phyloP scores from a whole-genome alignment of 2,329 filamentous ascomycete genomes.

The Furcasterigmium sp. region DNA sequence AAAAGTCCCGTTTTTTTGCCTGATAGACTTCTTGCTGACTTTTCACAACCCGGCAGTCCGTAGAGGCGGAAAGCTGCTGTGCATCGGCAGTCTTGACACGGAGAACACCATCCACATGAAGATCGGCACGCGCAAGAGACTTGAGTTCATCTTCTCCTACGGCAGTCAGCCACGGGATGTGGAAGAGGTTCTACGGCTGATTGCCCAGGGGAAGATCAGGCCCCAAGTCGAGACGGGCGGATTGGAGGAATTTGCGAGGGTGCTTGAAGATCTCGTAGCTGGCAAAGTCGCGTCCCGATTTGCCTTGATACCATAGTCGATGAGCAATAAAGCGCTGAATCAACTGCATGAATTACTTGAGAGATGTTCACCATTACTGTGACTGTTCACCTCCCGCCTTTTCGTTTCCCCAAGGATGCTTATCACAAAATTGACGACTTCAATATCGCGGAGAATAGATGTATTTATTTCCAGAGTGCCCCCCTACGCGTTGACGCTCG shows the following conservation, averaged over 20 bases:
- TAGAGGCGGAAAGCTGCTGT: slow-evolving; percentile 28
- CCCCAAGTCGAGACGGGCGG: slow-evolving; percentile 26
- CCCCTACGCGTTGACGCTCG: slow-evolving; percentile 18
- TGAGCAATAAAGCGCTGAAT: not conserved
- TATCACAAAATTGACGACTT: not conserved
- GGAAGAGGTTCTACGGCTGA: slow-evolving; percentile 26
- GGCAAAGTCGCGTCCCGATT: slow-evolving; percentile 23
- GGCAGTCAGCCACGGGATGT: slow-evolving; percentile 33
- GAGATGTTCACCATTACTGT: not conserved
- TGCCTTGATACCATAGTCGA: slow-evolving; percentile 14
- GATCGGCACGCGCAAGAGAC: slow-evolving; percentile 33
- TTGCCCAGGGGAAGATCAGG: slow-evolving; percentile 23
- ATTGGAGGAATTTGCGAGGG: slow-evolving; percentile 24
- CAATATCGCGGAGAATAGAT: not conserved
- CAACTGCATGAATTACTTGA: not conserved
- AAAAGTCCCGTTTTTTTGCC: too few relatives aligned
- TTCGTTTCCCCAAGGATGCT: too few relatives aligned
- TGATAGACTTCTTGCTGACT: too few relatives aligned
- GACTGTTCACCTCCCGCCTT: not conserved
- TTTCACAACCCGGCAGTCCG: slow-evolving; percentile 17
- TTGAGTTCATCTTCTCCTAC: slow-evolving; percentile 36
- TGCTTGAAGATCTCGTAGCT: slow-evolving; percentile 25
- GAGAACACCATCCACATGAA: slow-evolving; percentile 38
- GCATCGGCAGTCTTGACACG: slow-evolving; percentile 30
- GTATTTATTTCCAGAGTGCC: too few relatives aligned